Evolutionary conservation across 345 rosid genomes (phyloP), one percentile per base, ranked within the genome.

Genomic region (Populus deltoides): DNA sequence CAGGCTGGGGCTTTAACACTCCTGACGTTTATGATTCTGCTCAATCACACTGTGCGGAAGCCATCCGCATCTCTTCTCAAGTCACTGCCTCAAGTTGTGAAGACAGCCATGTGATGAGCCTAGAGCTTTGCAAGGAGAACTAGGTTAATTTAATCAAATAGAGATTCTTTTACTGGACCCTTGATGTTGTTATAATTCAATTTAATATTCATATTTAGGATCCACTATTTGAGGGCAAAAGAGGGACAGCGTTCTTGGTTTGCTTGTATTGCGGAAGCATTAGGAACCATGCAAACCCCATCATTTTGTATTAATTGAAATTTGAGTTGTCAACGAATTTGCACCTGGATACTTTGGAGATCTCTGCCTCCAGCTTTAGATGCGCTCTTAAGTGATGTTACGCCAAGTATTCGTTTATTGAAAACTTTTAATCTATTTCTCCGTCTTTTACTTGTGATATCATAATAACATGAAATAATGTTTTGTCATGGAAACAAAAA

Each of bases 1-100:
- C 95, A 92, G 78, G 97, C 95, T 10, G 97, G 95, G 53, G 98
- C 97, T 20, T 75, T 93, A 72, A 93, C 97, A 55, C 97, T 92
- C 71, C 70, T 91, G 76, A 89, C 97, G 47, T 79, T 92, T 36
- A 84, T 92, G 95, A 77, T 96, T 24, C 81, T 92, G 81, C 94
- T 96, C 71, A 92, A 86, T 79, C 99, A 93, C 83, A 93, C 94
- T 0, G 87, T 90, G 38, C 86, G 97, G 35, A 92, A 74, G 81
- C 95, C 98, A 47, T 96, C 98, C 1, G 79, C 70, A 31, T 81
- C 89, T 70, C 97, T 93, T 83, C 85, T 91, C 69, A 93, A 90
- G 86, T 82, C 95, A 41, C 90, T 96, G 70, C 99, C 97, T 77
- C 90, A 86, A 85, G 87, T 91, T 8, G 86, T 81, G 39, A 92